Conservation (phyloP, 441 rosid species). For the Erodium trifolium region DNA sequence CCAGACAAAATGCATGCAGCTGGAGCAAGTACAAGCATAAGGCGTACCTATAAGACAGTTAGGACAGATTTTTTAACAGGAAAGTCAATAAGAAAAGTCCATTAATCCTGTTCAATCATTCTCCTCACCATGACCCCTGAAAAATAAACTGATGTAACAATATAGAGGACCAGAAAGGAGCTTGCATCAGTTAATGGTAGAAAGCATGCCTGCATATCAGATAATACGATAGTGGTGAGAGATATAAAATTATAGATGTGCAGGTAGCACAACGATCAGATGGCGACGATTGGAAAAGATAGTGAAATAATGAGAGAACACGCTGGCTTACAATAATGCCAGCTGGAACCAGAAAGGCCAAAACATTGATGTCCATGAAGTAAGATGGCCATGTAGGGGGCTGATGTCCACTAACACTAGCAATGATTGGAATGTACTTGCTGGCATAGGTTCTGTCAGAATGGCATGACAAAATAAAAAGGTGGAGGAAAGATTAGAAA, state of each 20-base stretch:
- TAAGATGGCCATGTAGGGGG: constrained; percentile 99
- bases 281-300: not conserved
- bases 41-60: constrained; percentile 63
- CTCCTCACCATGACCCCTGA: constrained; percentile 96
- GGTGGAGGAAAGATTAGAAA: not conserved
- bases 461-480: constrained; percentile 11
- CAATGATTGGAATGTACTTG: constrained; percentile 98
- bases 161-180: constrained; percentile 83
- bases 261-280: not conserved
- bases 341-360: constrained; percentile 99
- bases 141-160: constrained; percentile 90
- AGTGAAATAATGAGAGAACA: not conserved
- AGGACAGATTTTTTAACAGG: constrained; percentile 7
- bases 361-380: constrained; percentile 98
- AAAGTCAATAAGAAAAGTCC: constrained; percentile 4
- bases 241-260: not conserved
- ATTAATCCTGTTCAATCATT: constrained; percentile 11
- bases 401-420: constrained; percentile 99
- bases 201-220: constrained; percentile 79
- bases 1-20: constrained; percentile 99
- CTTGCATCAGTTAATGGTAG: constrained; percentile 94
- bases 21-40: constrained; percentile 99
- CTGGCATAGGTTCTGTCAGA: constrained; percentile 92
- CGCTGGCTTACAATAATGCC: constrained; percentile 73
- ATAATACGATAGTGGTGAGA: constrained; percentile 19